Evolutionary conservation across 140 eudicot species (phyloP).

Genomic region (Flaveria floridana): DNA sequence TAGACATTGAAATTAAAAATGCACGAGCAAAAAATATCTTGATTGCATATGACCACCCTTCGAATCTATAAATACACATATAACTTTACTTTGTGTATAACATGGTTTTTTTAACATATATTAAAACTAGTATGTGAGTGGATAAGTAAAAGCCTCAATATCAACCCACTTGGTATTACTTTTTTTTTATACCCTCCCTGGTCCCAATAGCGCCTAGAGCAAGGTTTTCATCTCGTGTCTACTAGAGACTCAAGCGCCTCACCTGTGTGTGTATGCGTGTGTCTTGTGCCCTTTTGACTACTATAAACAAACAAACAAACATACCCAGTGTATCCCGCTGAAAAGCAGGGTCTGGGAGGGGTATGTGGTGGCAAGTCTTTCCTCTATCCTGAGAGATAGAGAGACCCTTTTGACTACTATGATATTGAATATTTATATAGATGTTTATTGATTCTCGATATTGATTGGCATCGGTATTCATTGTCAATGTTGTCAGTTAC

Average conservation of each 20-base stretch:
- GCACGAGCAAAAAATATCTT: not conserved
- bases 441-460: slow-evolving; percentile 2
- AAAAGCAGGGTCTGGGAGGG: too few relatives aligned
- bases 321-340: too few relatives aligned
- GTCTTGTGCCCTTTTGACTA: not conserved
- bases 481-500: not conserved
- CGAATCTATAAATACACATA: not conserved
- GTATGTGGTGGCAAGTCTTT: too few relatives aligned
- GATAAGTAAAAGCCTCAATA: not conserved
- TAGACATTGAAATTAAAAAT: not conserved
- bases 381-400: too few relatives aligned
- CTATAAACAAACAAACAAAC: not conserved
- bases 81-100: not conserved
- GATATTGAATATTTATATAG: not conserved
- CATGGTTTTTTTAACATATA: slow-evolving; percentile 1
- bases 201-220: not conserved
- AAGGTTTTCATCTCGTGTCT: not conserved
- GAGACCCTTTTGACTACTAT: not conserved
- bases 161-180: not conserved
- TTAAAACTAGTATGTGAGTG: slow-evolving; percentile 6
- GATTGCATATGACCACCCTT: not conserved
- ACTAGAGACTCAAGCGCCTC: not conserved
- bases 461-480: not conserved
- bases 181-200: not conserved
- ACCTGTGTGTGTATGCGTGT: not conserved